phyloP scores from a whole-genome alignment of 1,284 basidiomycete genomes.

The Ustilago cynodontis region DNA sequence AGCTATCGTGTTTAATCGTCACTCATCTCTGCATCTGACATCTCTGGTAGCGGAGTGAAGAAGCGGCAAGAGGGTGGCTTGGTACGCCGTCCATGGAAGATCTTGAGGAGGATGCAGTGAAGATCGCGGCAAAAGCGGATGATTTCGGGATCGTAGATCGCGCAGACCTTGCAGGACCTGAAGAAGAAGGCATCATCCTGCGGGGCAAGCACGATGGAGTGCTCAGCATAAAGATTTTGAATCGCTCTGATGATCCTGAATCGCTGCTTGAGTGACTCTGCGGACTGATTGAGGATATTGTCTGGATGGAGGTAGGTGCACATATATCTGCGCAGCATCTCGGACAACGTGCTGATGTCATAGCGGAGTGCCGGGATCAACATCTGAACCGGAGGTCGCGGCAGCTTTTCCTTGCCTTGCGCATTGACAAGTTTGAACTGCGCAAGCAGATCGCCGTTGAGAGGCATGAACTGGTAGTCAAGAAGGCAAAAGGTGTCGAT shows the following conservation, averaged over 20 bases:
- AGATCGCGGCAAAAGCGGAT: slow-evolving; percentile 38
- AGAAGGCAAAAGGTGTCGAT: slow-evolving; percentile 35
- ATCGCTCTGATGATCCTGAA: slow-evolving; percentile 28
- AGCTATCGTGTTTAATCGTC: no score
- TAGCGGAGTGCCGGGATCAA: slow-evolving; percentile 22
- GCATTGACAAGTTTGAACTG: slow-evolving; percentile 35
- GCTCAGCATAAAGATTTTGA: slow-evolving; percentile 30
- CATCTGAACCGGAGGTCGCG: slow-evolving; percentile 22
- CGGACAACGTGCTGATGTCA: slow-evolving; percentile 33
- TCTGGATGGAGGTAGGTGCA: slow-evolving; percentile 31
- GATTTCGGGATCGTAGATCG: slow-evolving; percentile 33
- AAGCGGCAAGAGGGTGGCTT: slow-evolving; percentile 23
- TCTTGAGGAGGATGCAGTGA: slow-evolving; percentile 23
- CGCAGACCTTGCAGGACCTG: slow-evolving; percentile 28
- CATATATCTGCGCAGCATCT: slow-evolving; percentile 31
- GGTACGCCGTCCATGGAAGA: slow-evolving; percentile 25
- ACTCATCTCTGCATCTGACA: slow-evolving; percentile 15
- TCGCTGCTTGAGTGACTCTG: slow-evolving; percentile 18
- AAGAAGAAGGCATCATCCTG: slow-evolving; percentile 34
- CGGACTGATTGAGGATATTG: slow-evolving; percentile 16
- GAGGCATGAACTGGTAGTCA: slow-evolving; percentile 32
- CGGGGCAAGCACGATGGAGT: slow-evolving; percentile 31
- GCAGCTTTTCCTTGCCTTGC: slow-evolving; percentile 27
- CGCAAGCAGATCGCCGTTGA: slow-evolving; percentile 16
- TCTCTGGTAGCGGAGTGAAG: slow-evolving; percentile 21